Base-by-base conservation (phyloP, 2,329 filamentous ascomycete species). In the Cladophialophora carrionii region DNA sequence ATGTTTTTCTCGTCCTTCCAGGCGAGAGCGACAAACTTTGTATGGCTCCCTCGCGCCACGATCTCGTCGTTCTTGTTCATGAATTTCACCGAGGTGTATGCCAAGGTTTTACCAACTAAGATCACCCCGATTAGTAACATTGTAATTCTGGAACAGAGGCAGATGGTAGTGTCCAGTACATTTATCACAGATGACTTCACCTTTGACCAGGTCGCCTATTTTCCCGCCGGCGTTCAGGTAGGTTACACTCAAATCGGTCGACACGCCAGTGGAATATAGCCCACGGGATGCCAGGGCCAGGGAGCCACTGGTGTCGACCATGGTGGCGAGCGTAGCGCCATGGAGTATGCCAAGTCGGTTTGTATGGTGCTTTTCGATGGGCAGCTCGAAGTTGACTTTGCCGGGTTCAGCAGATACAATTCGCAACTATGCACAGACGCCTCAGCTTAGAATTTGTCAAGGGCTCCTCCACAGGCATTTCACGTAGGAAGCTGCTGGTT, bases 281-380 rank as follows among this genome's bases (percentile, higher is more conserved):
- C 87, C 87, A 37, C 83, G 79, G 0, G 87, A 89, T 6, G 87
- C 87, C 48, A 90, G 85, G 8, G 87, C 87, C 9, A 90, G 77
- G 17, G 85, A 88, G 24, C 87, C 87, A 4, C 87, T 87, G 0
- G 89, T 83, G 70, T 90, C 87, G 54, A 88, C 86, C 81, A 84
- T 83, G 73, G 84, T 86, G 4, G 87, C 87, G 66, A 90, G 87
- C 1, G 87, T 88, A 17, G 87, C 87, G 64, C 87, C 87, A 76
- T 90, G 87, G 37, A 89, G 82, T 68, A 88, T 89, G 41, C 84
- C 83, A 22, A 90, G 78, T 17, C 87, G 83, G 71, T 89, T 89
- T 3, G 87, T 89, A 72, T 90, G 87, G 62, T 89, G 81, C 70
- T 88, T 86, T 71, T 86, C 75, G 61, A 90, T 85, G 31, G 86